These are phyloP conservation scores for Erodium texanum DNA, from an alignment of 441 rosid species.

Conservation along the genomic window DNA sequence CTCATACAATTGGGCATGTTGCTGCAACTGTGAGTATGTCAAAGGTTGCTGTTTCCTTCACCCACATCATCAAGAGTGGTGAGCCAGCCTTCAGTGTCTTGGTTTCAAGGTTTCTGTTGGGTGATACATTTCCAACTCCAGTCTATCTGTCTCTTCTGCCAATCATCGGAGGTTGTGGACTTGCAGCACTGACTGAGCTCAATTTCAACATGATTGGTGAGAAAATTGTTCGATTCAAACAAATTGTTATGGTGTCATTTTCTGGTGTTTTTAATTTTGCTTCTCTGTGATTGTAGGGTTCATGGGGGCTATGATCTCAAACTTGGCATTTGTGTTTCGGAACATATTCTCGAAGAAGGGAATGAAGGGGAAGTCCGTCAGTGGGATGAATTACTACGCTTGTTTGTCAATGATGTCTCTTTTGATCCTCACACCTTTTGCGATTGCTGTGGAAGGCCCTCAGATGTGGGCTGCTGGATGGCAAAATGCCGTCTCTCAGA, in stretches of 20 bases:
- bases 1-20: constrained; percentile 91
- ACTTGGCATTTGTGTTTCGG: constrained; percentile 79
- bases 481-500: constrained; percentile 55
- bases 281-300: constrained; percentile 43
- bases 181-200: constrained; percentile 79
- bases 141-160: constrained; percentile 79
- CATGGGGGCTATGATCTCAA: constrained; percentile 97
- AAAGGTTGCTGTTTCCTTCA: constrained; percentile 88
- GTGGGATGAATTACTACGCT: constrained; percentile 97
- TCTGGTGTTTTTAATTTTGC: constrained; percentile 11
- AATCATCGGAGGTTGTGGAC: constrained; percentile 88
- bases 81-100: constrained; percentile 88
- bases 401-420: constrained; percentile 79
- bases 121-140: constrained; percentile 59
- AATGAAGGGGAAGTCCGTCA: constrained; percentile 82
- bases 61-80: constrained; percentile 85
- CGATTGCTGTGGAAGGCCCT: constrained; percentile 89
- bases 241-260: neutral
- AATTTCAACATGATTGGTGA: constrained; percentile 84
- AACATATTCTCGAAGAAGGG: constrained; percentile 94
- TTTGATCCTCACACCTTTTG: constrained; percentile 73
- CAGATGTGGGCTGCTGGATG: constrained; percentile 90
- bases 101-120: constrained; percentile 63
- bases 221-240: neutral
- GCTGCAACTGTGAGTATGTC: constrained; percentile 97